A percentile compares a stretch with the other conserved stretches of the same genome.
Evolutionary conservation across 352 stramenopile species (phyloP).

Genomic region (Thalassiosira oceanica): DNA sequence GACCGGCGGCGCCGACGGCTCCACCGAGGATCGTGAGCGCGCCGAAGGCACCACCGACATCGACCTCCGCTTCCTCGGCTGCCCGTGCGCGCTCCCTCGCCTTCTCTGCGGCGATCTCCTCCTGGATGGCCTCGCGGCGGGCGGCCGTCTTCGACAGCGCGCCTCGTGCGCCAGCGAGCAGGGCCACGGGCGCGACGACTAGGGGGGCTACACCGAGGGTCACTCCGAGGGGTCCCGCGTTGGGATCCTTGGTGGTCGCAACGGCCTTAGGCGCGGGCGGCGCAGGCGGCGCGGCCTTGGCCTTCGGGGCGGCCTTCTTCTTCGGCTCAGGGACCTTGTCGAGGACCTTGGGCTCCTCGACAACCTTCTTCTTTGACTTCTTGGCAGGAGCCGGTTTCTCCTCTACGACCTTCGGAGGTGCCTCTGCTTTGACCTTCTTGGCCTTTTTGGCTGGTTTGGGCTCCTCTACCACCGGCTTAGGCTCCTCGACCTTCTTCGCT

Average conservation of each 20-base stretch:
- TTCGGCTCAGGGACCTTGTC: constrained; percentile 12
- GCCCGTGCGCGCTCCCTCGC: constrained; percentile 13
- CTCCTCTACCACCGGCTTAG: not conserved
- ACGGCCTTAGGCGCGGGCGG: not conserved
- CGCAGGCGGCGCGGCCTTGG: constrained; percentile 11
- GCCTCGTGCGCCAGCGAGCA: constrained; percentile 51
- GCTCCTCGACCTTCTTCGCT: constrained; percentile 20
- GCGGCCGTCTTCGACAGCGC: constrained; percentile 55
- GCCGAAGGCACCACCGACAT: constrained; percentile 58
- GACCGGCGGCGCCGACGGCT: constrained; percentile 43
- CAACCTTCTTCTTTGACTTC: constrained; percentile 23
- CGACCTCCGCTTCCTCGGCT: constrained; percentile 27
- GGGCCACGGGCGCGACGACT: constrained; percentile 53
- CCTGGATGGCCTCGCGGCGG: constrained; percentile 64
- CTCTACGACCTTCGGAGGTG: constrained; percentile 11
- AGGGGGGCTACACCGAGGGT: constrained; percentile 73
- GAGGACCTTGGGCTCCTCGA: constrained; percentile 11
- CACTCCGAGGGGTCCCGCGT: constrained; percentile 59
- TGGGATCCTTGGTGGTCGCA: constrained; percentile 47
- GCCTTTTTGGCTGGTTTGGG: constrained; percentile 20
- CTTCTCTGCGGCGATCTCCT: constrained; percentile 67
- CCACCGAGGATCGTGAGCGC: constrained; percentile 65
- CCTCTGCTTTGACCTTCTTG: constrained; percentile 21
- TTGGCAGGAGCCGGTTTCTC: constrained; percentile 8
- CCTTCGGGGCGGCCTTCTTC: constrained; percentile 4